Percentiles rank a stretch among this genome's conserved stretches.
Evolutionary conservation across 2,329 filamentous ascomycete species (phyloP).

Genomic region (Macrophomina pseudophaseolina): DNA sequence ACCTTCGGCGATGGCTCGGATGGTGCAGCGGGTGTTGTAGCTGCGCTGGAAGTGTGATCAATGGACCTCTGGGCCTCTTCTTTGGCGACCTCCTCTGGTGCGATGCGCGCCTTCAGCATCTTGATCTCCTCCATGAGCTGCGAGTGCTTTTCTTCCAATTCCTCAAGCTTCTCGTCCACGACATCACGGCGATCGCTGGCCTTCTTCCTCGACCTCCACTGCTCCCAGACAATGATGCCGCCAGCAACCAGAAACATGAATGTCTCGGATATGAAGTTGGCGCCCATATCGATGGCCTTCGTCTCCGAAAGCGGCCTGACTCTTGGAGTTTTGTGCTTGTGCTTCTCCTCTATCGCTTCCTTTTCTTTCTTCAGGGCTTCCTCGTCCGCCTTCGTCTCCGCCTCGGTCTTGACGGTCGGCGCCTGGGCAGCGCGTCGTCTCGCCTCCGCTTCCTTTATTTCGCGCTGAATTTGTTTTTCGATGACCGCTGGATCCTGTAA

Average conservation of each 20-base stretch:
- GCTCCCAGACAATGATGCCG: slow-evolving; percentile 66
- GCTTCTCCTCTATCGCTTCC: slow-evolving; percentile 53
- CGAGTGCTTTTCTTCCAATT: slow-evolving; percentile 57
- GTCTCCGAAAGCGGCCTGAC: slow-evolving; percentile 70
- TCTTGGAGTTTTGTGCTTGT: slow-evolving; percentile 40
- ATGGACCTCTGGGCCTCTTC: neutral
- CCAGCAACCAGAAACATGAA: slow-evolving; percentile 71
- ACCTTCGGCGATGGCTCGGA: neutral
- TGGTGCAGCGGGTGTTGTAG: neutral
- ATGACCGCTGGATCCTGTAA: slow-evolving; percentile 66
- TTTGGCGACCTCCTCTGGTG: neutral
- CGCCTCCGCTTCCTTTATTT: slow-evolving; percentile 61
- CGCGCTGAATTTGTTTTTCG: slow-evolving; percentile 57
- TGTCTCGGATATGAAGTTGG: slow-evolving; percentile 70
- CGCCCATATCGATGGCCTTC: slow-evolving; percentile 71
- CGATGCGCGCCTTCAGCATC: slow-evolving; percentile 41
- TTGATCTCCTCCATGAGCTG: slow-evolving; percentile 47
- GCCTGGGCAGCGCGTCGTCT: slow-evolving; percentile 49
- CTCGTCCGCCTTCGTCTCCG: slow-evolving; percentile 62
- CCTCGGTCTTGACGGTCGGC: slow-evolving; percentile 67
- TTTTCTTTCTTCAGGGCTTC: slow-evolving; percentile 54
- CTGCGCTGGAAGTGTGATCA: neutral
- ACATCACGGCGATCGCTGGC: slow-evolving; percentile 64
- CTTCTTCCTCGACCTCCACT: slow-evolving; percentile 65
- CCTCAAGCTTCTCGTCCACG: slow-evolving; percentile 63